Evolutionary conservation across 2,329 filamentous ascomycete genomes (phyloP).

Genomic region (Ambrosiella cleistominuta): DNA sequence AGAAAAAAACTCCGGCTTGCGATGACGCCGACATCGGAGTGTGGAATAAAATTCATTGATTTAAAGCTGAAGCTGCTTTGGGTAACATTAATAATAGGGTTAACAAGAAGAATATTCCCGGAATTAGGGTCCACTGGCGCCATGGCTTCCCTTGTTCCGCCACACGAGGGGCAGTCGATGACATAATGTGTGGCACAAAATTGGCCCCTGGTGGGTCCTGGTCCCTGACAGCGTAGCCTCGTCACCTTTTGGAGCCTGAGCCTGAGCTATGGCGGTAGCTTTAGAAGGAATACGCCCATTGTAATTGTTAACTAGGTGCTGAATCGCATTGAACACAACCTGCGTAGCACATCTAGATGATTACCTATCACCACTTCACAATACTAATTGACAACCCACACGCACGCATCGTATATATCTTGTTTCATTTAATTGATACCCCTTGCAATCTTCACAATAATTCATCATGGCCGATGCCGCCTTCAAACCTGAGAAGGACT

Average conservation of each 20-base stretch:
- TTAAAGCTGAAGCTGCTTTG: background rate
- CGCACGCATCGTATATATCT: background rate
- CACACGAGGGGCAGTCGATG: slow-evolving; percentile 8
- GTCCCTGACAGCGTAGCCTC: slow-evolving; percentile 6
- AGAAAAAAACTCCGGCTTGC: background rate
- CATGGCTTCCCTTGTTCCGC: background rate
- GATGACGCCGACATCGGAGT: slow-evolving; percentile 9
- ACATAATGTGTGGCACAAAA: background rate
- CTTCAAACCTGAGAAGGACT: slow-evolving; percentile 96
- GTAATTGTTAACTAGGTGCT: background rate
- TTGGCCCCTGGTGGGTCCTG: slow-evolving; percentile 1
- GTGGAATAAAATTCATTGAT: background rate
- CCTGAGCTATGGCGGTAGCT: background rate
- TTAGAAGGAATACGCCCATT: background rate
- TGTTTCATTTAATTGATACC: background rate
- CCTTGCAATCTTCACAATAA: background rate
- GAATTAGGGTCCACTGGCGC: background rate
- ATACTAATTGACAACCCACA: background rate
- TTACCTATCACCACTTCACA: background rate
- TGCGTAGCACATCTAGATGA: background rate
- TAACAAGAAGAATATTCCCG: no score
- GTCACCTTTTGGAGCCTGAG: slow-evolving; percentile 12
- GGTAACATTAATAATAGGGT: background rate
- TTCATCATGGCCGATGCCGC: slow-evolving; percentile 57
- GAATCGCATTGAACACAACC: slow-evolving; percentile 1